Evolutionary conservation across 208 protist species (phyloP).

Genomic region (Crithidia fasciculata): DNA sequence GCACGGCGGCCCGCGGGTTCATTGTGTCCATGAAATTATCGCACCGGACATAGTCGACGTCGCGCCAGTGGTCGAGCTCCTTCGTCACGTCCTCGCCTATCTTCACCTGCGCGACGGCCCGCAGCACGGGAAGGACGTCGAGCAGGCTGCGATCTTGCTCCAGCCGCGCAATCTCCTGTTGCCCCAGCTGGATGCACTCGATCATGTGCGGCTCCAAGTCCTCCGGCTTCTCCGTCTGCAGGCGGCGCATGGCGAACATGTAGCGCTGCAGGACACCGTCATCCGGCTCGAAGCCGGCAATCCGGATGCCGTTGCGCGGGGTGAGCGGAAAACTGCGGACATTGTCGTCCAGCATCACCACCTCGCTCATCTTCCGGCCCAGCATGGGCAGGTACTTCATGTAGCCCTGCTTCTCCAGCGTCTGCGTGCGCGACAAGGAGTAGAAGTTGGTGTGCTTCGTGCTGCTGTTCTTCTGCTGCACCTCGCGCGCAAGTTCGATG

Average conservation of each 20-base stretch:
- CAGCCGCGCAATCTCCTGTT: slow-evolving; percentile 48
- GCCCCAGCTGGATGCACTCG: slow-evolving; percentile 37
- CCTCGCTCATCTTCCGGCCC: slow-evolving; percentile 60
- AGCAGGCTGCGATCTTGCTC: slow-evolving; percentile 60
- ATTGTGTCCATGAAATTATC: slow-evolving; percentile 85
- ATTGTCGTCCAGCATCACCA: slow-evolving; percentile 90
- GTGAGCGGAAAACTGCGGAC: slow-evolving; percentile 88
- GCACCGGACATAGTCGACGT: slow-evolving; percentile 70
- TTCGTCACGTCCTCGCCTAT: slow-evolving; percentile 47
- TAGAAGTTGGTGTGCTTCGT: slow-evolving; percentile 84
- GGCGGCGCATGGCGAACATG: slow-evolving; percentile 34
- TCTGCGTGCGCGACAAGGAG: slow-evolving; percentile 83
- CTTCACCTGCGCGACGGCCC: slow-evolving; percentile 45
- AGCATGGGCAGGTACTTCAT: slow-evolving; percentile 93
- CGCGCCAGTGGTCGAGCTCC: slow-evolving; percentile 86
- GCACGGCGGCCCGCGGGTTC: slow-evolving; percentile 60
- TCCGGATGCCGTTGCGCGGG: slow-evolving; percentile 79
- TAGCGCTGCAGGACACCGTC: slow-evolving; percentile 53
- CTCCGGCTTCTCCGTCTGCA: slow-evolving; percentile 31
- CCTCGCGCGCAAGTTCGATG: slow-evolving; percentile 48
- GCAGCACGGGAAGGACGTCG: slow-evolving; percentile 78
- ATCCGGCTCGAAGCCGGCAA: slow-evolving; percentile 65
- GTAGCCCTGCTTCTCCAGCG: slow-evolving; percentile 68
- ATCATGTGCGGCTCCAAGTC: slow-evolving; percentile 29
- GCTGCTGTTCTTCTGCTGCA: slow-evolving; percentile 27